A percentile compares a stretch with the other conserved stretches of the same genome.
Evolutionary conservation across 495 filamentous ascomycete genomes (phyloP).

Genomic region (Letharia lupina): DNA sequence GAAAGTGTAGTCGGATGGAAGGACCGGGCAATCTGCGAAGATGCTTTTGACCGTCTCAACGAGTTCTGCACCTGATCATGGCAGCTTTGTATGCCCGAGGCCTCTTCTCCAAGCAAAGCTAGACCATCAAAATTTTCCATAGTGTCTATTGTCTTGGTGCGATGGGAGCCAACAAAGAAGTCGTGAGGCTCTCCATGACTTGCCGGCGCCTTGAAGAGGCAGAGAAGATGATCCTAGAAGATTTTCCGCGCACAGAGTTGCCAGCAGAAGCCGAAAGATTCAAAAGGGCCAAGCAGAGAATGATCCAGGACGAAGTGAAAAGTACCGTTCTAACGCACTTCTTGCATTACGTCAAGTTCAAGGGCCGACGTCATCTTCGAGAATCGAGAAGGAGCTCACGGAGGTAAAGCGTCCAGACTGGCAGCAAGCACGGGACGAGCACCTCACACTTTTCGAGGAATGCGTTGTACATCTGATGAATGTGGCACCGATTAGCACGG

Average conservation of each 20-base stretch:
- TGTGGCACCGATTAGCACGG: not conserved
- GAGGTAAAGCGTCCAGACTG: not conserved
- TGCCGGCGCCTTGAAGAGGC: not conserved
- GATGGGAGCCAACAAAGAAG: not conserved
- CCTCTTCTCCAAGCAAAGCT: not conserved
- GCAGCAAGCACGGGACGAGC: not conserved
- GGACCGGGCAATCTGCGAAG: not conserved
- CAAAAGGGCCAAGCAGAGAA: not conserved
- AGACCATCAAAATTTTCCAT: not conserved
- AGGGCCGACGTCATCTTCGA: not conserved
- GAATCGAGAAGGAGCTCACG: not conserved
- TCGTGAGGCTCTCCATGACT: not conserved
- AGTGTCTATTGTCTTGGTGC: not conserved
- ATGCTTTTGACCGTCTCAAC: not conserved
- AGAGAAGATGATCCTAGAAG: not conserved
- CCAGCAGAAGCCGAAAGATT: not conserved
- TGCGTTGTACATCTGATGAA: not conserved
- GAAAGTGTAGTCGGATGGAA: not conserved
- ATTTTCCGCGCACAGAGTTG: not conserved
- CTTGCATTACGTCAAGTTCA: not conserved
- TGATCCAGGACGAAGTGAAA: not conserved
- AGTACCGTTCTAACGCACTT: not conserved
- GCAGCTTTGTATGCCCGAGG: not conserved
- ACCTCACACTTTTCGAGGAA: not conserved
- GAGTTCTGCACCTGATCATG: not conserved